phyloP scores from a whole-genome alignment of 306 rosid genomes.

The Quercus parvula region DNA sequence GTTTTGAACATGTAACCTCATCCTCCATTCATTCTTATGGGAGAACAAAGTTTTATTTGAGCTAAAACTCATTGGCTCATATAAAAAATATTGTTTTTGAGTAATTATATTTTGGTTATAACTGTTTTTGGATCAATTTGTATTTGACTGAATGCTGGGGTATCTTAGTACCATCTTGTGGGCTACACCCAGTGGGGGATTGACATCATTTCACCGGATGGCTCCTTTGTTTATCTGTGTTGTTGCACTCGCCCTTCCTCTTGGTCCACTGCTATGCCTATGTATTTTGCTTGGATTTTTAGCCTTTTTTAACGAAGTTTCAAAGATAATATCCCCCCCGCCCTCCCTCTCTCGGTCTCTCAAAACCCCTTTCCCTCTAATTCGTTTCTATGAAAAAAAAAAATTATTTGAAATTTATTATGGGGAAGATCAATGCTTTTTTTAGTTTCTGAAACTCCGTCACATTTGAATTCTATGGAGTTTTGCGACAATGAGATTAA shows the following conservation, averaged over 20 bases:
- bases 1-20: no score
- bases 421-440: neutral
- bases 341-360: no score
- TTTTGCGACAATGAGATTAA: slow-evolving; percentile 7
- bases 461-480: neutral
- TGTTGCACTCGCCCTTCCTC: no score
- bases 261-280: no score
- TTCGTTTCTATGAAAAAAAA: neutral
- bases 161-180: neutral
- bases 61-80: no score
- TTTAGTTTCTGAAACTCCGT: neutral
- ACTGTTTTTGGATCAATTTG: neutral
- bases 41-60: no score
- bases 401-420: neutral
- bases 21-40: no score
- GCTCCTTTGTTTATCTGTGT: neutral
- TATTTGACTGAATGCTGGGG: neutral
- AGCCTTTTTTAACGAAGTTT: no score
- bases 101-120: neutral
- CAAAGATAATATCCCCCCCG: no score
- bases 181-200: neutral
- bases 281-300: no score
- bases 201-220: neutral
- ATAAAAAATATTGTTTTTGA: neutral
- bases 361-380: neutral